phyloP scores from a whole-genome alignment of 1,284 basidiomycete species.

The Cryptococcus amylolentus region DNA sequence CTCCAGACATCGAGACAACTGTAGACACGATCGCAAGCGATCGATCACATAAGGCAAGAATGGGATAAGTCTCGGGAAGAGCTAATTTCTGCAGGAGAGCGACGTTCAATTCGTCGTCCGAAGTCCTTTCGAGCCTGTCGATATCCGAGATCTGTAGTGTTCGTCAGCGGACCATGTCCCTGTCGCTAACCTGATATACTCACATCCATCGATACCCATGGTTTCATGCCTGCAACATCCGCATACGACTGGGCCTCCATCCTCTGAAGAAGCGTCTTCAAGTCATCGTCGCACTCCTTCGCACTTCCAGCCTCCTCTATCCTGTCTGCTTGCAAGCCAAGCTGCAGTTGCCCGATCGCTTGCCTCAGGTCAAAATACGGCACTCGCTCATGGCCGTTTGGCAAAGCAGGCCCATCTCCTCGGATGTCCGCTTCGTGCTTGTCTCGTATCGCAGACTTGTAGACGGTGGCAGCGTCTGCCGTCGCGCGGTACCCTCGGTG shows the following conservation, averaged over 20 bases:
- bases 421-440: slow-evolving; percentile 11
- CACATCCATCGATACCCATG: slow-evolving; percentile 53
- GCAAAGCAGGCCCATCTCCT: slow-evolving; percentile 48
- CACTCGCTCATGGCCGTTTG: slow-evolving; percentile 47
- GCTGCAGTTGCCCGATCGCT: slow-evolving; percentile 60
- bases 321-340: slow-evolving; percentile 34
- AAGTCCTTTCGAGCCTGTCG: slow-evolving; percentile 44
- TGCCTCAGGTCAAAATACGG: slow-evolving; percentile 59
- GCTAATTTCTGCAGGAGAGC: slow-evolving; percentile 52
- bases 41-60: slow-evolving; percentile 17
- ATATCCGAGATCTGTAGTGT: slow-evolving; percentile 46
- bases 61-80: slow-evolving; percentile 17
- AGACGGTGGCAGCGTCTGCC: slow-evolving; percentile 4
- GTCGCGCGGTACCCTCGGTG: not conserved
- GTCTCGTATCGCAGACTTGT: slow-evolving; percentile 2
- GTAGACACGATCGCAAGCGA: slow-evolving; percentile 30
- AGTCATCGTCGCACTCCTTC: slow-evolving; percentile 1
- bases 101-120: slow-evolving; percentile 63
- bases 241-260: slow-evolving; percentile 49
- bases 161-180: not conserved
- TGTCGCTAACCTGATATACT: slow-evolving; percentile 17
- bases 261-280: slow-evolving; percentile 2
- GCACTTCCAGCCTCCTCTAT: not conserved
- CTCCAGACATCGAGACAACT: slow-evolving; percentile 41
- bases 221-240: slow-evolving; percentile 55